Evolutionary conservation across 2,329 filamentous ascomycete genomes (phyloP).

Genomic region (Fusarium temperatum): DNA sequence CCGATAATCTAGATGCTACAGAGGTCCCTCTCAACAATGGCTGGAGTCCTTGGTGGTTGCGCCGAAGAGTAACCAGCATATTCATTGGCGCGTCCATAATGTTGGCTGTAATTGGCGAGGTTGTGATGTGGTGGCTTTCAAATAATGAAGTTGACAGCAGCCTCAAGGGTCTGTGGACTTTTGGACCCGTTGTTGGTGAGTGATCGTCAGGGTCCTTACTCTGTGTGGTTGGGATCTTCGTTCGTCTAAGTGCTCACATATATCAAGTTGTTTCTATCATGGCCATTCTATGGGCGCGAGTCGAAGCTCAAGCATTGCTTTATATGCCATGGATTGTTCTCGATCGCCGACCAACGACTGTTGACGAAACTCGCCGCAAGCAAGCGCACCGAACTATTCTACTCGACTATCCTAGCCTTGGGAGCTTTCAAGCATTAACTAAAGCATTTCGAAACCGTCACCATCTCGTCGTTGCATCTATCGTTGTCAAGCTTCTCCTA

Average conservation of each 20-base stretch:
- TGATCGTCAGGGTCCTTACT: constrained; percentile 17
- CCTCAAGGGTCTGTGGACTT: constrained; percentile 41
- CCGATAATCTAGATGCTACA: constrained; percentile 25
- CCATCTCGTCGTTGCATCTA: constrained; percentile 39
- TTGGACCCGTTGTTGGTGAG: constrained; percentile 43
- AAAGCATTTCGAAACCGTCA: constrained; percentile 38
- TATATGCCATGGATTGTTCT: constrained; percentile 45
- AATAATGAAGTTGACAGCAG: constrained; percentile 23
- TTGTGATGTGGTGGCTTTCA: constrained; percentile 39
- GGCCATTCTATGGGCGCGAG: constrained; percentile 40
- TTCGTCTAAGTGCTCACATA: constrained; percentile 12
- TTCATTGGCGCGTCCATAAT: constrained; percentile 34
- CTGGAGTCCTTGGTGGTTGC: constrained; percentile 42
- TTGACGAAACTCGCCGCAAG: constrained; percentile 41
- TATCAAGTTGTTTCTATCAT: constrained; percentile 38
- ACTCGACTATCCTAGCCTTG: constrained; percentile 40
- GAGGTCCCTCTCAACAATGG: constrained; percentile 36
- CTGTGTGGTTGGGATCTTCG: background rate
- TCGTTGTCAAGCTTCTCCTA: constrained; percentile 36
- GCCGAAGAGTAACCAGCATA: constrained; percentile 26
- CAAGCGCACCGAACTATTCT: constrained; percentile 41
- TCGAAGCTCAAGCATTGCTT: constrained; percentile 42
- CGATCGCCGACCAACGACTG: constrained; percentile 35
- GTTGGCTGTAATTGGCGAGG: constrained; percentile 37
- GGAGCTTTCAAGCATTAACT: constrained; percentile 33